Conservation (phyloP, 2,329 filamentous ascomycete genomes). For the Blumeriella jaapii region DNA sequence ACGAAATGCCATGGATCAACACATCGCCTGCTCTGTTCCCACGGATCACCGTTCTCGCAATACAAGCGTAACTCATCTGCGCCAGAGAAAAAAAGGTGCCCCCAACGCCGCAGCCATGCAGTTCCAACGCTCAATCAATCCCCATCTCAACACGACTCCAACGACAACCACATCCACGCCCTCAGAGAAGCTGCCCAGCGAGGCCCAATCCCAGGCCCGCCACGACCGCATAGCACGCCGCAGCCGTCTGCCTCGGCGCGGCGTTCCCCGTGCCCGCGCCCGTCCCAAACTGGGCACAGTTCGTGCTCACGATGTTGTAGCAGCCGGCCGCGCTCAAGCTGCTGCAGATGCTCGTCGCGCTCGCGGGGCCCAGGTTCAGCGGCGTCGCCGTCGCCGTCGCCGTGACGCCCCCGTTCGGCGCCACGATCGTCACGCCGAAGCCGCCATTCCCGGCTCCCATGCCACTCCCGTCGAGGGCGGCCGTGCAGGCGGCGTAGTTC, state of each 20-base stretch:
- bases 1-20: too few species aligned
- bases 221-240: slow-evolving; percentile 16
- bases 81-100: not conserved
- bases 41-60: too few species aligned
- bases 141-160: too few species aligned
- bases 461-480: slow-evolving; percentile 31
- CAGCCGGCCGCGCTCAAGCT: slow-evolving; percentile 44
- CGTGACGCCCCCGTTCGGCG: slow-evolving; percentile 42
- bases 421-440: slow-evolving; percentile 44
- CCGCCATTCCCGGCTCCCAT: slow-evolving; percentile 27
- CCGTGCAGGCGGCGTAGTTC: slow-evolving; percentile 44
- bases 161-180: too few species aligned
- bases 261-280: slow-evolving; percentile 11
- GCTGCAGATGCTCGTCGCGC: slow-evolving; percentile 42
- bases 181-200: slow-evolving; percentile 17
- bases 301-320: slow-evolving; percentile 23
- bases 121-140: too few species aligned
- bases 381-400: slow-evolving; percentile 33
- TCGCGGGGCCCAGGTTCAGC: slow-evolving; percentile 31
- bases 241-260: slow-evolving; percentile 16
- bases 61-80: slow-evolving; percentile 1
- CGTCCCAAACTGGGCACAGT: slow-evolving; percentile 23
- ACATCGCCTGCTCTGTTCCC: too few species aligned
- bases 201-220: slow-evolving; percentile 20
- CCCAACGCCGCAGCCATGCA: slow-evolving; percentile 9